Conservation (phyloP, 306 rosid species). For the Hippophae tibetana region DNA sequence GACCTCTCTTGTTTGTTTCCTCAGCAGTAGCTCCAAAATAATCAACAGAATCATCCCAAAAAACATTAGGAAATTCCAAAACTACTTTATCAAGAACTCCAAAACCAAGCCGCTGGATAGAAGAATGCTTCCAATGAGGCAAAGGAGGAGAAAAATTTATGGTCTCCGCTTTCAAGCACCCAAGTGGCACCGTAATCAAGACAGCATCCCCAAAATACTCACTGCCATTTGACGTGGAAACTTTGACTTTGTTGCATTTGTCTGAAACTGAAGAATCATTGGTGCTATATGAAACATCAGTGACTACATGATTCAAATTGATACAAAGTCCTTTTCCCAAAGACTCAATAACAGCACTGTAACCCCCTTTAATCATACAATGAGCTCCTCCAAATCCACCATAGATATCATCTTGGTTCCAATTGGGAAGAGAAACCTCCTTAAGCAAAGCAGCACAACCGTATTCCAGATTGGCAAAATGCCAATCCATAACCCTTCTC, state of each 20-base stretch:
- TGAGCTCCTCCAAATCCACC: conserved; percentile 99
- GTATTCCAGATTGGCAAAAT: conserved; percentile 94
- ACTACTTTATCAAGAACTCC: conserved; percentile 92
- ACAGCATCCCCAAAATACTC: conserved; percentile 81
- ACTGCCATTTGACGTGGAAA: conserved; percentile 65
- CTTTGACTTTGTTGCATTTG: conserved; percentile 47
- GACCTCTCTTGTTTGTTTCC: conserved; percentile 77
- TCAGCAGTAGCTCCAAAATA: conserved; percentile 99
- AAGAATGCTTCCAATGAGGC: conserved; percentile 84
- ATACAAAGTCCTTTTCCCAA: conserved; percentile 71
- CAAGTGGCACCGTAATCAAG: conserved; percentile 86
- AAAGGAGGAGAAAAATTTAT: conserved; percentile 82
- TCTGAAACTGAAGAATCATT: conserved; percentile 26
- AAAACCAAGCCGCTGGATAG: conserved; percentile 86
- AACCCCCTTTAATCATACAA: conserved; percentile 99
- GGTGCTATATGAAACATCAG: conserved; percentile 62
- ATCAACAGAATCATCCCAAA: conserved; percentile 98
- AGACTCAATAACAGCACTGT: conserved; percentile 83
- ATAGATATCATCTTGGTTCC: conserved; percentile 98
- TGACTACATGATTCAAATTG: conserved; percentile 67
- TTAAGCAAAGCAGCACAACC: conserved; percentile 95
- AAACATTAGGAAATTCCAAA: conserved; percentile 84
- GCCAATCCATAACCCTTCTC: conserved; percentile 99
- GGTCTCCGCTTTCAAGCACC: conserved; percentile 89
- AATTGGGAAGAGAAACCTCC: conserved; percentile 91